A percentile compares a stretch with the other conserved stretches of the same genome.
Conservation (phyloP, 2,329 filamentous ascomycete species). For the Metarhizium rileyi region DNA sequence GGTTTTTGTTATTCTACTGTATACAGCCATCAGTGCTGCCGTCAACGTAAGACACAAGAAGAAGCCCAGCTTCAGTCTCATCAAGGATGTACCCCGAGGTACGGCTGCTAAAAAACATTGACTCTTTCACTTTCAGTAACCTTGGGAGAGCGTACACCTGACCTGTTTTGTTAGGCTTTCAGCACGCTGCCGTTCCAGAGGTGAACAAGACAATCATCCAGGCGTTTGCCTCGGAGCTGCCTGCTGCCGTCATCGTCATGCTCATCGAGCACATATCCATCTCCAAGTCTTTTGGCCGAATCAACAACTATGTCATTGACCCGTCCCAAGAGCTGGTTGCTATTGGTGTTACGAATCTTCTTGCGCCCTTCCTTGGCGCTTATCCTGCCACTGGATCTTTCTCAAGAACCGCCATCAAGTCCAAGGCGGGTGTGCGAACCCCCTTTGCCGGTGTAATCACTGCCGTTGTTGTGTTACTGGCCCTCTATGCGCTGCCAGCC, state of each 20-base stretch:
- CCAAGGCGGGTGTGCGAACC: conserved; percentile 84
- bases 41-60: conserved; percentile 50
- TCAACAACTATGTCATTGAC: conserved; percentile 74
- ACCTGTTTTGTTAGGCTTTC: conserved; percentile 43
- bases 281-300: conserved; percentile 69
- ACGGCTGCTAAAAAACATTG: too few species aligned
- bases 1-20: conserved; percentile 71
- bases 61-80: conserved; percentile 52
- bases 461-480: conserved; percentile 68
- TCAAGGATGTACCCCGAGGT: conserved; percentile 62
- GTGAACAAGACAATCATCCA: conserved; percentile 52
- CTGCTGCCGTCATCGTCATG: conserved; percentile 66
- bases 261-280: conserved; percentile 77
- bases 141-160: neutral
- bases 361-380: conserved; percentile 69
- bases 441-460: conserved; percentile 82
- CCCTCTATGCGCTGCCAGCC: conserved; percentile 71
- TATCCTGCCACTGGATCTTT: conserved; percentile 88
- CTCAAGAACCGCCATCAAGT: conserved; percentile 84
- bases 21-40: conserved; percentile 67
- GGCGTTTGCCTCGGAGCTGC: conserved; percentile 55
- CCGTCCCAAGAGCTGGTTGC: conserved; percentile 73
- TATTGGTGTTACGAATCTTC: conserved; percentile 64
- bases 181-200: conserved; percentile 55
- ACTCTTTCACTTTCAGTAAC: neutral